Evolutionary conservation across 257 asterid species (phyloP).

Genomic region (Rauvolfia tetraphylla): DNA sequence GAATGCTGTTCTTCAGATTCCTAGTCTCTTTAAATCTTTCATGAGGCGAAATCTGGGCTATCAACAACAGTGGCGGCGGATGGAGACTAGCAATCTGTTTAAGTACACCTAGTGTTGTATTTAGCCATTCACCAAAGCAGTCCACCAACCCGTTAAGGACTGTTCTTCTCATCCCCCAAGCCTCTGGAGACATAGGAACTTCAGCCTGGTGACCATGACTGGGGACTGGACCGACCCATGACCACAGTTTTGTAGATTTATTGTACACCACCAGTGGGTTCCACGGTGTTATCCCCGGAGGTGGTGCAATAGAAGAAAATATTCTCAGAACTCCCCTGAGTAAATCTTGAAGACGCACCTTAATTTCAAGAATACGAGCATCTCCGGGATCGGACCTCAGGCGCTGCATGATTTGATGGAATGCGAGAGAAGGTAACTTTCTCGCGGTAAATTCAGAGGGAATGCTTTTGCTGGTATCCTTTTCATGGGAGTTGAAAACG

Average conservation of each 20-base stretch:
- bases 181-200: constrained; percentile 3
- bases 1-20: background rate
- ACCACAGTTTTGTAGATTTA: constrained; percentile 18
- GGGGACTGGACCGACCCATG: constrained; percentile 27
- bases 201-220: background rate
- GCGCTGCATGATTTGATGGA: constrained; percentile 11
- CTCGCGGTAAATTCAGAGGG: background rate
- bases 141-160: constrained; percentile 8
- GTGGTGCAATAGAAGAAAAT: constrained; percentile 18
- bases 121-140: constrained; percentile 19
- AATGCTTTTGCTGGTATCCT: background rate
- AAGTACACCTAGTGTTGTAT: background rate
- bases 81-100: constrained; percentile 16
- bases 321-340: constrained; percentile 24
- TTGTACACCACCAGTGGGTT: constrained; percentile 7
- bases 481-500: background rate
- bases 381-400: constrained; percentile 29
- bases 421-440: constrained; percentile 11
- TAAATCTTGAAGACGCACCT: constrained; percentile 17
- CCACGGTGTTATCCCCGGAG: constrained; percentile 15
- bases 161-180: constrained; percentile 24
- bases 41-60: background rate
- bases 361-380: constrained; percentile 6
- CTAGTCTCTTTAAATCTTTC: constrained; percentile 15
- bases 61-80: constrained; percentile 17